Evolutionary conservation across 805 yeast species (phyloP), one percentile per base, ranked within the genome.

Genomic region (Saturnispora dispora): DNA sequence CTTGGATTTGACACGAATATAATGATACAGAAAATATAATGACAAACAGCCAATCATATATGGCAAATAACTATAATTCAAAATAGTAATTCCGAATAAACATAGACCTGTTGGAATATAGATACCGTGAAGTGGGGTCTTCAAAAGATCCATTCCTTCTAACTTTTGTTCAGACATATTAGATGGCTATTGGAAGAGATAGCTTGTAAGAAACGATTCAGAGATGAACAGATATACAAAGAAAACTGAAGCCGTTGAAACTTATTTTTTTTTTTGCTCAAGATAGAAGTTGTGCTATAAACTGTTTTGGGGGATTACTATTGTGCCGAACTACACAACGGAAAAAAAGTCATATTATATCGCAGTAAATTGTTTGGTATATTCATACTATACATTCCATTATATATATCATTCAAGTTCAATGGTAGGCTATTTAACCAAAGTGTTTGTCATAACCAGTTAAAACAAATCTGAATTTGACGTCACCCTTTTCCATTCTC

Each of bases 41-140:
- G 74, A 61, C 55, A 78, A 63, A 52, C 74, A 47, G 15, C 65
- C 68, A 45, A 70, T 58, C 28, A 74, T 65, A 53, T 66, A 66
- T 15, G 83, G 83, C 45, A 80, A 58, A 60, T 72, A 79, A 45
- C 71, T 69, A 54, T 65, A 72, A 46, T 78, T 76, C 52, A 81
- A 71, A 57, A 85, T 72, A 22, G 70, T 63, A 4, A 82, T 74
- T 36, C 95, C 95, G 32, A 75, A 72, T 7, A 83, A 41, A 46
- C 85, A 73, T 48, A 86, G 72, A 2, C 71, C 78, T 25, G 76
- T 66, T 5, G 95, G 95, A 57, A 86, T 85, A 62, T 78, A 80
- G 47, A 86, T 77, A 18, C 90, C 88, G 60, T 86, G 95, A 42
- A 85, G 65, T 5, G 90, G 89, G 50, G 82, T 78, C 60, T 82